Conservation (phyloP, 768 basidiomycete genomes). For the Suillus hirtellus region DNA sequence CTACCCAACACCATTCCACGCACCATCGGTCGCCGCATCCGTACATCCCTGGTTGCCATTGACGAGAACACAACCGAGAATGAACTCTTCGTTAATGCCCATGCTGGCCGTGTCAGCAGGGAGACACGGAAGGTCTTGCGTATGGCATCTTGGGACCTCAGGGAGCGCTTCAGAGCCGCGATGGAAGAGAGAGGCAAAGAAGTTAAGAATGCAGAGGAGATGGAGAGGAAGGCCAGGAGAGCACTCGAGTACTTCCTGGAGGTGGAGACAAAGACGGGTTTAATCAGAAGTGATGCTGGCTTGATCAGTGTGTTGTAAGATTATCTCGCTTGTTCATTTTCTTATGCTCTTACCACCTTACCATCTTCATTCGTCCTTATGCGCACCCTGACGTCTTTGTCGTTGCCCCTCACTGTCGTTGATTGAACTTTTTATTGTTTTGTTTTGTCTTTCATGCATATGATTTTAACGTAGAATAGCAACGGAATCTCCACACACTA, state of each 20-base stretch:
- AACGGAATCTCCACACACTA: constrained; percentile 5
- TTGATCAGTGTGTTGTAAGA: constrained; percentile 19
- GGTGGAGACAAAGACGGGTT: constrained; percentile 46
- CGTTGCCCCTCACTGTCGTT: constrained; percentile 5
- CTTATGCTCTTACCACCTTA: neutral
- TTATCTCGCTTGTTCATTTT: constrained; percentile 5
- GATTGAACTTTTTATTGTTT: constrained; percentile 4
- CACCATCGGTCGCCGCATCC: constrained; percentile 85
- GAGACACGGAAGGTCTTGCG: constrained; percentile 95
- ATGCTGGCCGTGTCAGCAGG: constrained; percentile 68
- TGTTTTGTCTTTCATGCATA: constrained; percentile 9
- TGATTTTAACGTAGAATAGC: constrained; percentile 4
- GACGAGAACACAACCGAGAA: constrained; percentile 49
- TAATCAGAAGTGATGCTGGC: constrained; percentile 32
- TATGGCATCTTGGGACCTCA: constrained; percentile 86
- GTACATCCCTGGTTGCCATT: constrained; percentile 54
- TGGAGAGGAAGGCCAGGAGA: constrained; percentile 63
- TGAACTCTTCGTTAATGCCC: constrained; percentile 62
- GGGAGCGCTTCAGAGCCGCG: constrained; percentile 75
- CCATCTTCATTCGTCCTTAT: neutral
- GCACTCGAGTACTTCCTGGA: constrained; percentile 75
- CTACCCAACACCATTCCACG: constrained; percentile 86
- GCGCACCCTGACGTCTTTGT: neutral
- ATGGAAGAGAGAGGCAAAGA: constrained; percentile 81
- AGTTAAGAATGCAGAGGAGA: constrained; percentile 74